Conservation (phyloP, 2,329 filamentous ascomycete species). For the Cytospora piceicola region DNA sequence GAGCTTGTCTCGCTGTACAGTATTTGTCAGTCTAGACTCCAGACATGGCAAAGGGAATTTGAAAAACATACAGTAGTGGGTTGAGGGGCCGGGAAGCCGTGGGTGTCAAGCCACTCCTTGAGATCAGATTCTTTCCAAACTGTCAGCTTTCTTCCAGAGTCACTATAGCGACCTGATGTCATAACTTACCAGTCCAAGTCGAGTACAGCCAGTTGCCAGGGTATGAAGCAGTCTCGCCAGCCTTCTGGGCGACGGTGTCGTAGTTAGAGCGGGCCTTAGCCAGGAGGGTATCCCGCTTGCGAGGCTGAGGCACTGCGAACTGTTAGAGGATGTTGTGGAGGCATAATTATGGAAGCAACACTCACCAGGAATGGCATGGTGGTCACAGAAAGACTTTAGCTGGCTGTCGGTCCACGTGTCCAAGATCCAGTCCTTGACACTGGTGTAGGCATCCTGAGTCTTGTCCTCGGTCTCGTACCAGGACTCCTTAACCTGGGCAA, state of each 20-base stretch:
- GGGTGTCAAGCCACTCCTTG: conserved; percentile 90
- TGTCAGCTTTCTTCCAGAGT: not conserved
- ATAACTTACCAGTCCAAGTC: conserved; percentile 67
- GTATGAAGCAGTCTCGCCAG: conserved; percentile 78
- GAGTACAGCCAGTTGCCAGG: conserved; percentile 95
- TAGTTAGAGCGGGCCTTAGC: conserved; percentile 80
- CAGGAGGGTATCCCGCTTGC: conserved; percentile 80
- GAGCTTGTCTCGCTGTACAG: conserved; percentile 73
- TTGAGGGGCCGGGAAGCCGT: conserved; percentile 85
- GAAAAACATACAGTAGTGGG: conserved; percentile 59
- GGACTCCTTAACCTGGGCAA: conserved; percentile 69
- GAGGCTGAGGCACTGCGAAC: conserved; percentile 73
- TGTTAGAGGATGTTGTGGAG: conserved; percentile 5
- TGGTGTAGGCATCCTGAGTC: conserved; percentile 70
- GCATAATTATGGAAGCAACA: not conserved
- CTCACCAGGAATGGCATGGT: conserved; percentile 75
- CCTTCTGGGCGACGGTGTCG: conserved; percentile 73
- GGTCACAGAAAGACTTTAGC: conserved; percentile 90
- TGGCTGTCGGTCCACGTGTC: conserved; percentile 95
- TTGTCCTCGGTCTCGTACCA: conserved; percentile 84
- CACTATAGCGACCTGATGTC: no score
- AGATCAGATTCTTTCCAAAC: conserved; percentile 73
- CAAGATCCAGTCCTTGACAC: conserved; percentile 87
- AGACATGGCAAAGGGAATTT: rapidly evolving
- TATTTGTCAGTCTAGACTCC: conserved; percentile 30